Conservation (phyloP, 768 basidiomycete species). For the Asterophora parasitica region DNA sequence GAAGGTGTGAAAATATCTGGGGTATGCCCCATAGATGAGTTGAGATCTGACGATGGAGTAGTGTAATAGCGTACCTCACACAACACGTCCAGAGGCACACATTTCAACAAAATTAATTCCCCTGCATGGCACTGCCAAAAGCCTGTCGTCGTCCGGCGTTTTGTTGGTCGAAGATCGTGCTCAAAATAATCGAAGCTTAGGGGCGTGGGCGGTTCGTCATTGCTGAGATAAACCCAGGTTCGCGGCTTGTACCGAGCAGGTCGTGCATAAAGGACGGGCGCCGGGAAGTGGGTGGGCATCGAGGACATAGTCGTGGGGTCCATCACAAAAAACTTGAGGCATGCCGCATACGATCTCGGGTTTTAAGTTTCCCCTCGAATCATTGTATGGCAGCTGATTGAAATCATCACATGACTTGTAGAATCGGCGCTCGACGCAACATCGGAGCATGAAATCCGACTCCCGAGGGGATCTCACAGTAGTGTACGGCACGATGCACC, state of each 20-base stretch:
- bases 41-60: not conserved
- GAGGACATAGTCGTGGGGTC: not conserved
- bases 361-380: not conserved
- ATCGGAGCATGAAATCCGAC: no score
- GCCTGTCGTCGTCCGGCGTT: not conserved
- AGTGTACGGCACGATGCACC: no score
- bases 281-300: not conserved
- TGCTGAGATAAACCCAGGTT: slow-evolving; percentile 1
- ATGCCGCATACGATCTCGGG: not conserved
- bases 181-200: slow-evolving; percentile 5
- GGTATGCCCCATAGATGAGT: not conserved
- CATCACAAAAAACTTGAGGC: not conserved
- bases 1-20: slow-evolving; percentile 33
- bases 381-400: not conserved
- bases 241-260: slow-evolving; percentile 1
- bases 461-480: no score
- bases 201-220: slow-evolving; percentile 4
- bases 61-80: slow-evolving; percentile 14
- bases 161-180: slow-evolving; percentile 2
- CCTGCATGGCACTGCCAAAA: not conserved
- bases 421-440: not conserved
- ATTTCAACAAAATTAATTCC: not conserved
- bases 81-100: slow-evolving; percentile 20
- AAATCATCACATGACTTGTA: not conserved
- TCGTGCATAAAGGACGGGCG: not conserved